Base-by-base conservation (phyloP, 768 basidiomycete genomes). In the Termitomyces sp. region DNA sequence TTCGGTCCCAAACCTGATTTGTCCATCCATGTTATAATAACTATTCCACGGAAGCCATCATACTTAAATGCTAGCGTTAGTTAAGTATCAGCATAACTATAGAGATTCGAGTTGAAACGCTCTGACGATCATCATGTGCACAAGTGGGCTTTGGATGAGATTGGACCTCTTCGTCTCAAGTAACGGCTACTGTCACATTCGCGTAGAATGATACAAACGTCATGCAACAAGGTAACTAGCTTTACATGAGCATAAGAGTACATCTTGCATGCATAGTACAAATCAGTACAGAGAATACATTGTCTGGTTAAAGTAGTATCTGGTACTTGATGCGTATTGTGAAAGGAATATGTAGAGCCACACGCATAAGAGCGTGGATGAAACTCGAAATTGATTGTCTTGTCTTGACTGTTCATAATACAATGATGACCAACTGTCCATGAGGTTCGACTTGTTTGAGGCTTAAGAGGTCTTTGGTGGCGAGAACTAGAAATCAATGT, bases 391-490 rank as follows among this genome's bases (percentile, higher is more conserved):
- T 39, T 18, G 6, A 10, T 51, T n/a, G 12, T 39, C 26, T 5
- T 27, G 50, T 24, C 24, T 49, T 18, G 12, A 27, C 36, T 20
- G n/a, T 52, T 52, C 51, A 62, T 47, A 55, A 32, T 16, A 55
- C 43, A 13, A 31, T 57, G 39, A 62, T 59, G n/a, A 62, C 47
- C 26, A 59, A 12, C 27, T 53, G 56, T 53, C 82, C 85, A 65
- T 90, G 90, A 22, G 89, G 66, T 54, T 76, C 76, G 14, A 67
- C 68, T 68, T 94, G 92, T 39, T 79, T 68, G 37, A 94, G 70
- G 20, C 69, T 74, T 51, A 94, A 60, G 16, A 90, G 75, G 60
- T 86, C 76, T 67, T 93, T 94, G 22, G 90, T 92, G 12, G 83
- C 81, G 46, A 94, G 79, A 53, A 90, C 92, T 94, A 61, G 39